Conservation (phyloP, 345 rosid species). For the Brassica nigra region DNA sequence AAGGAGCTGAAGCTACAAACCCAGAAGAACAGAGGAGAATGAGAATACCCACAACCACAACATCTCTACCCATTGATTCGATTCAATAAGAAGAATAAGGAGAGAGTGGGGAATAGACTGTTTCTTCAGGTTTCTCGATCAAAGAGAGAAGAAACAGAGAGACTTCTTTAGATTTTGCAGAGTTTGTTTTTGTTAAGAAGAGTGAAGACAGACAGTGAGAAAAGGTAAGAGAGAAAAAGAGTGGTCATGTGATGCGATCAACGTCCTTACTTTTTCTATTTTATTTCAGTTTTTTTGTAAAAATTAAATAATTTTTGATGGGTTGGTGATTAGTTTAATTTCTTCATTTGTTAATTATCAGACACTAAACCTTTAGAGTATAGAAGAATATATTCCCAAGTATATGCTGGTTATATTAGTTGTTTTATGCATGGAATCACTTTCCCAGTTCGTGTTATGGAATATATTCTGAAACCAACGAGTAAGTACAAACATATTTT, state of each 20-base stretch:
- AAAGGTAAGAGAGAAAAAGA: neutral
- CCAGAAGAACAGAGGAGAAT: constrained; percentile 58
- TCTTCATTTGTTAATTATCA: constrained; percentile 2
- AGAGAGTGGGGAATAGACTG: constrained; percentile 7
- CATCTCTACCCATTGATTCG: constrained; percentile 55
- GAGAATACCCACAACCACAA: constrained; percentile 47
- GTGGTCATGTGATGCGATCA: constrained; percentile 36
- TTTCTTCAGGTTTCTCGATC: neutral
- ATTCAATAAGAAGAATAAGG: constrained; percentile 14
- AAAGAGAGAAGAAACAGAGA: constrained; percentile 23
- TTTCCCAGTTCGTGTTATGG: constrained; percentile 26
- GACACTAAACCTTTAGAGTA: neutral
- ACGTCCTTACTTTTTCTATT: constrained; percentile 15
- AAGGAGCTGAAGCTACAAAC: constrained; percentile 63
- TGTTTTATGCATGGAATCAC: constrained; percentile 12
- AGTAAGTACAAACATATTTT: neutral
- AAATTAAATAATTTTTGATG: neutral
- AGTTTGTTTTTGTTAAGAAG: constrained; percentile 9
- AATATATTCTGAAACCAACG: constrained; percentile 34
- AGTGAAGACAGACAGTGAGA: constrained; percentile 34
- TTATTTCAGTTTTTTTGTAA: neutral
- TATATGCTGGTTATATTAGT: constrained; percentile 9
- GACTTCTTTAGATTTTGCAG: constrained; percentile 22
- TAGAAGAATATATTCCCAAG: constrained; percentile 1
- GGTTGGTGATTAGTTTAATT: constrained; percentile 38